Evolutionary conservation across 2,329 filamentous ascomycete genomes (phyloP), one percentile per base, ranked within the genome.

Genomic region (Curvularia spicifera): DNA sequence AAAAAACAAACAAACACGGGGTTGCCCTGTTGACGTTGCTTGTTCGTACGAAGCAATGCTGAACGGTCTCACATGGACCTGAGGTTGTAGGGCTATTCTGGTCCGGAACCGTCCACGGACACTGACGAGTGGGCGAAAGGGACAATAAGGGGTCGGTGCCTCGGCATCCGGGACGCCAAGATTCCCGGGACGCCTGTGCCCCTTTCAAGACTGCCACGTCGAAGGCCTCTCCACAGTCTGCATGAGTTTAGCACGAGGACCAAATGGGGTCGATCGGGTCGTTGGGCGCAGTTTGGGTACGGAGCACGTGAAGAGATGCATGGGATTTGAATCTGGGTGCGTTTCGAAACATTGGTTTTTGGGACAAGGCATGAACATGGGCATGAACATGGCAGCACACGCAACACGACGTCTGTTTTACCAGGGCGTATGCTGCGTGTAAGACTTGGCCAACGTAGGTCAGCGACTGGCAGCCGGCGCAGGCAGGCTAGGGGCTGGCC

Each of bases 401-500:
- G 40, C 31, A 43, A 43, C 9, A 6, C 13, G 31, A 29, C 42
- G 29, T 24, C 33, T 33, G 22, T 26, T 37, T 33, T 29, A 31
- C 18, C 40, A 51, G 31, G 42, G 20, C 13, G 42, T 10, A 42
- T 42, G 20, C 40, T 54, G 49, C 43, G 43, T 53, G 53, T 33
- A 45, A 51, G 49, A 58, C 56, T 56, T 51, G 53, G 54, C 57
- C 9, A 18, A 24, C 24, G 37, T 49, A 58, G 56, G 57, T 51
- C 53, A 64, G 45, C 60, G 51, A n/a, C 13, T 33, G 12, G 8
- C 51, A 60, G 47, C 50, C 6, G 26, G 26, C 26, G 26, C 8
- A 28, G 26, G 26, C 26, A 51, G 29, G 48, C 28, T 20, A 49
- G 20, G 35, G 44, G 33, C 46, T 59, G 49, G 67, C 69, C 67